Evolutionary conservation across 2,329 filamentous ascomycete species (phyloP).

Genomic region (Whalleya microplaca): DNA sequence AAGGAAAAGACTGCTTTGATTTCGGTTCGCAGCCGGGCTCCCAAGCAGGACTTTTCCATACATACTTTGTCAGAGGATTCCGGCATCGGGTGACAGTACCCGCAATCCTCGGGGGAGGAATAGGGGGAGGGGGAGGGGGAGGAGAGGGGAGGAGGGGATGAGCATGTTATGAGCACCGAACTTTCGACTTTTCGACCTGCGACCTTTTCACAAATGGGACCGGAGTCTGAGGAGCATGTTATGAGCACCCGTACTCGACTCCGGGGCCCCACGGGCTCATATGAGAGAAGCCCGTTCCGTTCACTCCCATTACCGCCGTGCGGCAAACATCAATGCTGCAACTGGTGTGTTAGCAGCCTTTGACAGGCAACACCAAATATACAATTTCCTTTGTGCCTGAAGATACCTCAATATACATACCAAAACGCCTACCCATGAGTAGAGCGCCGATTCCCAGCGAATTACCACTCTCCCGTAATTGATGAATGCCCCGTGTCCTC

Average conservation of each 20-base stretch:
- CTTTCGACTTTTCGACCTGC: slow-evolving; percentile 2
- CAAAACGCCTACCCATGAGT: slow-evolving; percentile 10
- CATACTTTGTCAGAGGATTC: slow-evolving; percentile 12
- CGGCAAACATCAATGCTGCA: slow-evolving; percentile 9
- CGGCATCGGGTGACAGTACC: slow-evolving; percentile 16
- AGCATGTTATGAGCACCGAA: slow-evolving; percentile 23
- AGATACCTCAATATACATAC: background rate
- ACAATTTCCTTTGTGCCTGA: slow-evolving; percentile 24
- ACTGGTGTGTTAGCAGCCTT: slow-evolving; percentile 27
- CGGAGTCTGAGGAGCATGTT: slow-evolving; percentile 15
- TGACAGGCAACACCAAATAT: slow-evolving; percentile 20
- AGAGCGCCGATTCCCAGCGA: slow-evolving; percentile 6
- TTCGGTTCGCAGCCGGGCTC: slow-evolving; percentile 8
- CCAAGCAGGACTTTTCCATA: slow-evolving; percentile 6
- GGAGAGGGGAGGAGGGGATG: slow-evolving; percentile 8
- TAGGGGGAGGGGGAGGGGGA: slow-evolving; percentile 9
- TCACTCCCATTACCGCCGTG: slow-evolving; percentile 19
- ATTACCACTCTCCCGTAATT: slow-evolving; percentile 6
- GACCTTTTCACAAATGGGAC: too few relatives aligned
- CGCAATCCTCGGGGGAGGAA: slow-evolving; percentile 8
- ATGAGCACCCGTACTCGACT: slow-evolving; percentile 19
- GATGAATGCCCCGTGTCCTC: slow-evolving; percentile 4
- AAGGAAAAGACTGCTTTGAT: slow-evolving; percentile 5
- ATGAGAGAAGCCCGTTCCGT: slow-evolving; percentile 4
- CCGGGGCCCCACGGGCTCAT: slow-evolving; percentile 12